phyloP scores from a whole-genome alignment of 306 rosid species.

The Trifolium pratense region DNA sequence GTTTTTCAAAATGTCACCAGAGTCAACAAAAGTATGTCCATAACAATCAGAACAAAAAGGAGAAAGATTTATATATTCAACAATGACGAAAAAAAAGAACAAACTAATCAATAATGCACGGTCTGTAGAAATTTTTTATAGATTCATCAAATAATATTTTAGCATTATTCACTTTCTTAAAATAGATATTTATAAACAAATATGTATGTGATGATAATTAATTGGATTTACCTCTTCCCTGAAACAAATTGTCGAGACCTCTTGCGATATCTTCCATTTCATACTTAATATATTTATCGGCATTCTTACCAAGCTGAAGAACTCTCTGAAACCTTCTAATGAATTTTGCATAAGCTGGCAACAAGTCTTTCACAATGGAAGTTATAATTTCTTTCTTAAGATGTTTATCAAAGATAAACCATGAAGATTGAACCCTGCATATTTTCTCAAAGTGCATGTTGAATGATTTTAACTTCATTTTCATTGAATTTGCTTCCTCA shows the following conservation, averaged over 20 bases:
- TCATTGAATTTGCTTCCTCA: constrained; percentile 51
- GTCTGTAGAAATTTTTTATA: too few species aligned
- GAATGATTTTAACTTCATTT: constrained; percentile 69
- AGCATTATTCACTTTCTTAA: too few species aligned
- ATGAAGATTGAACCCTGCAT: constrained; percentile 57
- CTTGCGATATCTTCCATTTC: background rate
- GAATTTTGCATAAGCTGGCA: constrained; percentile 70
- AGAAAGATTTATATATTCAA: too few species aligned
- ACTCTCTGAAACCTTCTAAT: constrained; percentile 51
- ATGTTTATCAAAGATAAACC: constrained; percentile 60
- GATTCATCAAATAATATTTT: too few species aligned
- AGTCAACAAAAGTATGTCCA: too few species aligned
- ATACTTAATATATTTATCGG: constrained; percentile 1
- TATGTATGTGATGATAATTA: too few species aligned
- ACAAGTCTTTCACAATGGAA: constrained; percentile 49
- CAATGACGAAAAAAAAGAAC: too few species aligned
- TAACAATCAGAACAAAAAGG: too few species aligned
- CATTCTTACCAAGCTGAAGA: constrained; percentile 8
- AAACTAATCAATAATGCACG: too few species aligned
- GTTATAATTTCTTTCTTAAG: constrained; percentile 60
- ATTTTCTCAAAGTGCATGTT: constrained; percentile 59
- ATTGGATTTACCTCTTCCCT: background rate
- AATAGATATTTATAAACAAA: too few species aligned
- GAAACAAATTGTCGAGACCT: background rate
- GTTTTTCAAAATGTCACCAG: too few species aligned